Conservation (phyloP, 2,329 filamentous ascomycete genomes). For the Huntiella moniliformis region DNA sequence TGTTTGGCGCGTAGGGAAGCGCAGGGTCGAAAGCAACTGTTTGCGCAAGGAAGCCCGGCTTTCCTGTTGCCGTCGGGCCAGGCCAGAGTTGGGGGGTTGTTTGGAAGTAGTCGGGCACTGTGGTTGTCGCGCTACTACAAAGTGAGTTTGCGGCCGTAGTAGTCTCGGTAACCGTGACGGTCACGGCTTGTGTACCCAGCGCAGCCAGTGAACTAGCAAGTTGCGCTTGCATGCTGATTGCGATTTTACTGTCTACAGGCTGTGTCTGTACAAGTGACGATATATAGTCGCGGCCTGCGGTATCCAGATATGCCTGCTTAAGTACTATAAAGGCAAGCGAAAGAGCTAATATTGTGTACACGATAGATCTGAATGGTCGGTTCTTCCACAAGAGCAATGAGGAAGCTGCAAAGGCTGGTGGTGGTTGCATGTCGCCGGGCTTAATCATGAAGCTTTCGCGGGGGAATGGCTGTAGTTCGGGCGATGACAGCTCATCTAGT, state of each 20-base stretch:
- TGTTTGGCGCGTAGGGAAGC: constrained; percentile 42
- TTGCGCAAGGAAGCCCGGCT: constrained; percentile 50
- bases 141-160: constrained; percentile 15
- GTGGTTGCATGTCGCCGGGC: neutral
- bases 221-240: neutral
- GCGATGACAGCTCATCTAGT: neutral
- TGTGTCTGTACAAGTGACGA: constrained; percentile 6
- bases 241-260: neutral
- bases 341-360: constrained; percentile 17
- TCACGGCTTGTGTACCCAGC: constrained; percentile 13
- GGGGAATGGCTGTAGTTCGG: neutral
- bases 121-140: constrained; percentile 16
- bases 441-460: constrained; percentile 4
- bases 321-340: constrained; percentile 21
- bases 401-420: neutral
- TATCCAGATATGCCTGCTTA: constrained; percentile 16
- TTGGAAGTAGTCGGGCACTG: constrained; percentile 44
- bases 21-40: constrained; percentile 49
- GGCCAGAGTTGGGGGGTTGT: constrained; percentile 39
- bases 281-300: constrained; percentile 11
- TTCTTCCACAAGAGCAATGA: constrained; percentile 7
- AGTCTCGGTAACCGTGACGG: neutral
- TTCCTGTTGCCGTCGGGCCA: constrained; percentile 53
- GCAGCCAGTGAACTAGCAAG: neutral
- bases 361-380: constrained; percentile 9